Evolutionary conservation across 495 filamentous ascomycete genomes (phyloP).

Genomic region (Extremus antarcticus): DNA sequence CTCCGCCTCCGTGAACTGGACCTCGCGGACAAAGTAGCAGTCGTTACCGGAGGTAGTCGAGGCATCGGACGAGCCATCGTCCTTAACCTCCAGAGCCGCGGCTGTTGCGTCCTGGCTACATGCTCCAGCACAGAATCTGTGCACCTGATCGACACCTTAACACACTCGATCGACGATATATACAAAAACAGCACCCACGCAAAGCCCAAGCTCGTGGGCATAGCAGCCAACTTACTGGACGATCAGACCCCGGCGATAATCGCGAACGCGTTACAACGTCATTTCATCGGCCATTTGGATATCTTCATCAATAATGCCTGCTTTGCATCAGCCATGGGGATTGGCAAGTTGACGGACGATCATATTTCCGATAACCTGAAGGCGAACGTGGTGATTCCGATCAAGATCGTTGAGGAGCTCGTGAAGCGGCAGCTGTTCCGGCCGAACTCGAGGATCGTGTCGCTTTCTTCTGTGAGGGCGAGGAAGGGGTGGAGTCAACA

Average conservation of each 20-base stretch:
- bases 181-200: constrained; percentile 4
- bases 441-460: constrained; percentile 12
- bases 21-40: constrained; percentile 19
- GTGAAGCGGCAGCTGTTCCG: constrained; percentile 15
- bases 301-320: constrained; percentile 20
- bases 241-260: constrained; percentile 2
- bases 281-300: constrained; percentile 16
- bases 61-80: constrained; percentile 25
- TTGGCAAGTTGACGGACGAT: constrained; percentile 11
- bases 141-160: constrained; percentile 21
- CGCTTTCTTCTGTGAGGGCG: constrained; percentile 8
- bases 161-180: constrained; percentile 16
- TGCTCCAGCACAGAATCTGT: constrained; percentile 21
- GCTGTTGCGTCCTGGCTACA: constrained; percentile 20
- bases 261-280: neutral
- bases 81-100: constrained; percentile 19
- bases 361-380: constrained; percentile 13
- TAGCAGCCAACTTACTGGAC: constrained; percentile 20
- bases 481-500: neutral
- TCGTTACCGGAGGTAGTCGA: constrained; percentile 25
- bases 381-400: constrained; percentile 18
- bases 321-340: neutral
- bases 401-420: constrained; percentile 17
- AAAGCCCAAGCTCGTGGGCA: constrained; percentile 14
- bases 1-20: constrained; percentile 20